Base-by-base conservation (phyloP, 768 basidiomycete genomes). In the Galerina marginata region DNA sequence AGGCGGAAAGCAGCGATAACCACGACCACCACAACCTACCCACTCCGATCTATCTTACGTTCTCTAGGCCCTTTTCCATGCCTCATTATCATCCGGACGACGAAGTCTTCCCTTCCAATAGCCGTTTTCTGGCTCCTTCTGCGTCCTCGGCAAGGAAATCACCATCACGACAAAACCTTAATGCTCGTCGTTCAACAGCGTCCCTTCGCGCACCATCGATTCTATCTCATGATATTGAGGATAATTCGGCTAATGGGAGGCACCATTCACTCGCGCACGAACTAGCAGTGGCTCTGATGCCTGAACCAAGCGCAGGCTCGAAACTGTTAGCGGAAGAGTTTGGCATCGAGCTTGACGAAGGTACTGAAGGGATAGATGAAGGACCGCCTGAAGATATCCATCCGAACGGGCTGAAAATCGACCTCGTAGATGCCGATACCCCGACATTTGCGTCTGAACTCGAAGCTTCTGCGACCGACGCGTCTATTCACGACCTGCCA, bases 321-420 rank as follows among this genome's bases (percentile, higher is more conserved):
- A 89, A 86, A 71, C 73, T 93, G 36, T 80, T 95, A 5, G 91
- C 91, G 11, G 93, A 94, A 74, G 93, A 95, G 73, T 92, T 95
- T 63, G 93, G 93, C 9, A 89, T 95, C 62, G 93, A 94, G 69
- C 93, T 91, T 64, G 93, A 94, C 62, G 91, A 93, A 70, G 92
- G 90, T 46, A 90, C 90, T 29, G 91, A 93, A 74, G 91, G 90
- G 40, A 91, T 90, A 57, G 92, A 91, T 69, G 85, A 84, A 26
- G 58, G 59, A 58, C 25, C 60, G 39, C 56, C 43, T 39, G 65
- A 58, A 20, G 70, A 64, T 53, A 66, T 73, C 54, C 63, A 67
- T 23, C 50, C 62, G 15, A 71, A 75, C 58, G 72, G 71, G 16
- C 63, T 73, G 6, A 73, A 76, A 20, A 71, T 75, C 39, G 63